Evolutionary conservation across 1,284 basidiomycete genomes (phyloP).

Genomic region (Malassezia pachydermatis): DNA sequence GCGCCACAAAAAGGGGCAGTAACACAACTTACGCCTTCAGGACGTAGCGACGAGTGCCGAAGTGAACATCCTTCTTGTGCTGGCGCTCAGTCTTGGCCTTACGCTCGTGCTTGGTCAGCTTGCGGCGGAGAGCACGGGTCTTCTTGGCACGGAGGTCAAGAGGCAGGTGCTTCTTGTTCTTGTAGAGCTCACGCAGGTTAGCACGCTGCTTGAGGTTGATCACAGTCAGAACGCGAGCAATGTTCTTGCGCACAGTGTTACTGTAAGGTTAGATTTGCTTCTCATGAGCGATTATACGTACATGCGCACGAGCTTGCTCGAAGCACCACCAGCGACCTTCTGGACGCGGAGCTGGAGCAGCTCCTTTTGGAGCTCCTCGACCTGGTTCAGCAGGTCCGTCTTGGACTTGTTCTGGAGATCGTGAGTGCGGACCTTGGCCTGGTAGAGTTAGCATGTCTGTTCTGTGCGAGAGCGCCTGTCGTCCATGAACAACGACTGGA

Average conservation of each 20-base stretch:
- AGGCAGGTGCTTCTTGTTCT: slow-evolving; percentile 89
- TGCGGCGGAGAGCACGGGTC: slow-evolving; percentile 94
- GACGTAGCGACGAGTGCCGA: slow-evolving; percentile 43
- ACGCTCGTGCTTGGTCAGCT: slow-evolving; percentile 61
- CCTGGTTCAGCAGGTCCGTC: slow-evolving; percentile 91
- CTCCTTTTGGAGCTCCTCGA: slow-evolving; percentile 89
- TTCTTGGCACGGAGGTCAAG: slow-evolving; percentile 96
- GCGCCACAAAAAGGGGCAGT: neutral
- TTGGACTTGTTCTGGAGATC: slow-evolving; percentile 98
- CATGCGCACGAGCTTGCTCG: slow-evolving; percentile 96
- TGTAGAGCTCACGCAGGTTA: slow-evolving; percentile 96
- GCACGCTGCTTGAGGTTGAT: slow-evolving; percentile 96
- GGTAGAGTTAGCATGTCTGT: slow-evolving; percentile 3
- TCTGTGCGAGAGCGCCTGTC: neutral
- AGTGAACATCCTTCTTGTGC: slow-evolving; percentile 48
- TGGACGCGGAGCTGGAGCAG: slow-evolving; percentile 82
- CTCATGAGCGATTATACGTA: slow-evolving; percentile 52
- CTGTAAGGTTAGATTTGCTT: slow-evolving; percentile 51
- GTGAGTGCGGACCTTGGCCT: slow-evolving; percentile 73
- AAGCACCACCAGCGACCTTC: slow-evolving; percentile 93
- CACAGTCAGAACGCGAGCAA: slow-evolving; percentile 95
- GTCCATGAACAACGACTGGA: neutral
- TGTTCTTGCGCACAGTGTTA: slow-evolving; percentile 93
- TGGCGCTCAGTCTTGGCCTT: slow-evolving; percentile 42
- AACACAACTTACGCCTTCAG: slow-evolving; percentile 43